A percentile compares a stretch with the other conserved stretches of the same genome.
phyloP scores from a whole-genome alignment of 345 rosid genomes.

The Eucalyptus viminalis region DNA sequence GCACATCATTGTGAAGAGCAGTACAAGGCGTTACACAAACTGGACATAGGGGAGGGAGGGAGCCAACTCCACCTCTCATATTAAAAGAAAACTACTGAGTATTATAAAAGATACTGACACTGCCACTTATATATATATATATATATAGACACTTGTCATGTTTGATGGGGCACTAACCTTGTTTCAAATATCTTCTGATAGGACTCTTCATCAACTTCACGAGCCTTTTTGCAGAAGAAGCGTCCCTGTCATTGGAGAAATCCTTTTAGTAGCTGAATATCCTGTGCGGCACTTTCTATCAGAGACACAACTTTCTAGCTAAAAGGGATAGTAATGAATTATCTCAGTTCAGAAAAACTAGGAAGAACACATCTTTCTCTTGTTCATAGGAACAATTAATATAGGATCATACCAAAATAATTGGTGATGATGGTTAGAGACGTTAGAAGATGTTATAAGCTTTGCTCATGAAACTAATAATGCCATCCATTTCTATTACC shows the following conservation, averaged over 20 bases:
- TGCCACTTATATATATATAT: neutral
- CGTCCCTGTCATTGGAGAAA: conserved; percentile 27
- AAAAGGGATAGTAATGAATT: neutral
- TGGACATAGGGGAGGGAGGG: neutral
- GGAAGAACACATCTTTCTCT: neutral
- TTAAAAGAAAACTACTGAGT: neutral
- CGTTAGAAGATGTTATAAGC: neutral
- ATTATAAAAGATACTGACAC: neutral
- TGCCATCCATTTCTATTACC: neutral
- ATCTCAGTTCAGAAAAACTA: neutral
- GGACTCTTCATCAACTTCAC: conserved; percentile 41
- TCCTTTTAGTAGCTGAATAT: neutral
- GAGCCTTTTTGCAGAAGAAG: conserved; percentile 29
- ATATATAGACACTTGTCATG: neutral
- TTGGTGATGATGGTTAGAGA: neutral
- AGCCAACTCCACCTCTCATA: neutral
- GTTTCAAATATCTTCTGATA: conserved; percentile 33
- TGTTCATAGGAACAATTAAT: neutral
- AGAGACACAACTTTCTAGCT: neutral
- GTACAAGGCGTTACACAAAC: neutral
- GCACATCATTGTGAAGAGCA: neutral
- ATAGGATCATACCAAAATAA: neutral
- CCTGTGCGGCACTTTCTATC: neutral
- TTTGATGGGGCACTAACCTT: conserved; percentile 5
- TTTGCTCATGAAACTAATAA: neutral